Base-by-base conservation (phyloP, 192 early-diverging fungal species). In the Umbelopsis vinacea region DNA sequence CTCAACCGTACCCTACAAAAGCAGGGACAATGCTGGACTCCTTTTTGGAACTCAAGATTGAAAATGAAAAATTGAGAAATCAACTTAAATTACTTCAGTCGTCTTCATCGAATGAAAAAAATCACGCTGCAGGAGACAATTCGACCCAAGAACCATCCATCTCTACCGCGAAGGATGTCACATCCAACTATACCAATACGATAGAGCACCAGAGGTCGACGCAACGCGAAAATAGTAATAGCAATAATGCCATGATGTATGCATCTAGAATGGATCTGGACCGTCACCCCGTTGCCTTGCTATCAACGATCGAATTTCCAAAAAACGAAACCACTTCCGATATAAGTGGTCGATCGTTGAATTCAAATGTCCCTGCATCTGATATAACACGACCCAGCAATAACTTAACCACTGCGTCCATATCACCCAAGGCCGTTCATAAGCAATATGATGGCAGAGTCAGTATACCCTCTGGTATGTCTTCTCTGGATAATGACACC, bases 31-130 rank as follows among this genome's bases (percentile, higher is more conserved):
- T 84, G 70, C 60, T 84, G 8, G 83, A 84, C 72, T 73, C 78
- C 15, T 82, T 84, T 67, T 53, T 84, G 15, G 83, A 84, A 68
- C 66, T 84, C 6, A 84, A 84, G 68, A 57, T 80, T 15, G 83
- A 84, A 70, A 84, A 84, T 47, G 79, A 82, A 68, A 73, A 76
- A 63, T 54, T 84, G 17, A 26, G 67, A 35, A 60, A 71, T 23
- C 69, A 80, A 74, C 76, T 80, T 29, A 66, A 57, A 15, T 35
- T 70, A 22, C 40, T 79, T 23, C 55, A 63, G 17, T 57, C 45
- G 24, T 70, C 23, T 21, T 57, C 6, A 43, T 43, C 40, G 40
- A 43, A 43, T 43, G 40, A 12, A 43, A 43, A 43, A 12, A 12
- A 0, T 43, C 40, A 12, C 40, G 40, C 40, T 43, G 40, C 0